These are phyloP conservation scores for Colletotrichum sp. DNA, from an alignment of 2,329 filamentous ascomycete genomes.

Conservation along the genomic window DNA sequence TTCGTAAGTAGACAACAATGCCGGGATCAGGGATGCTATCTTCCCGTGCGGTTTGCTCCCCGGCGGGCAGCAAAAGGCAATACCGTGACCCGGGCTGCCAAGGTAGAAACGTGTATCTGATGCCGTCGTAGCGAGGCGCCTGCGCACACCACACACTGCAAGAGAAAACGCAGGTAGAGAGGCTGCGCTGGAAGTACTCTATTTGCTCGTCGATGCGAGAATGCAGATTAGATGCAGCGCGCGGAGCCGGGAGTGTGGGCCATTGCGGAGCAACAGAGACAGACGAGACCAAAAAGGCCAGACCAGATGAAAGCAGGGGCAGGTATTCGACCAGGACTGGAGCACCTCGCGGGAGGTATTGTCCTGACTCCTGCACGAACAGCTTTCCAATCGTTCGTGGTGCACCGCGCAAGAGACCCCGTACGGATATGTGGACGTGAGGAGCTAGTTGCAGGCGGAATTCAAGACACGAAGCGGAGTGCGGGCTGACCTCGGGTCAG, in stretches of 20 bases:
- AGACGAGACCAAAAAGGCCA: neutral
- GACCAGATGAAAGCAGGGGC: slow-evolving; percentile 6
- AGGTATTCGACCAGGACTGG: neutral
- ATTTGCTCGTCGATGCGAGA: slow-evolving; percentile 2
- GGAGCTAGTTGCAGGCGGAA: neutral
- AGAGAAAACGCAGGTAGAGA: neutral
- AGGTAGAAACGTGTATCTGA: neutral
- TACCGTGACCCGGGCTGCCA: neutral
- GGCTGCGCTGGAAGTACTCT: neutral
- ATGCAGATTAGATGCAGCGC: slow-evolving; percentile 10
- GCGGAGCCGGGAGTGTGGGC: slow-evolving; percentile 16
- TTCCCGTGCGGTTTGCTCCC: neutral
- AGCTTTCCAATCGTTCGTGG: neutral
- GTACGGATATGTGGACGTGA: neutral
- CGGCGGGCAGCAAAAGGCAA: neutral
- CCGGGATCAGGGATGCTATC: neutral
- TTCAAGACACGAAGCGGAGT: slow-evolving; percentile 17
- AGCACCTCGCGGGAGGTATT: neutral
- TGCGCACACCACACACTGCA: neutral
- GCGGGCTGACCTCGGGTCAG: neutral
- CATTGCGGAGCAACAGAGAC: slow-evolving; percentile 8
- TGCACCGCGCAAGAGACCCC: neutral
- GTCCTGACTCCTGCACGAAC: neutral
- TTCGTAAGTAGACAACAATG: neutral
- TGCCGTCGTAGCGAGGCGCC: neutral